Conservation (phyloP, 306 rosid genomes). For the Quercus bicolor region DNA sequence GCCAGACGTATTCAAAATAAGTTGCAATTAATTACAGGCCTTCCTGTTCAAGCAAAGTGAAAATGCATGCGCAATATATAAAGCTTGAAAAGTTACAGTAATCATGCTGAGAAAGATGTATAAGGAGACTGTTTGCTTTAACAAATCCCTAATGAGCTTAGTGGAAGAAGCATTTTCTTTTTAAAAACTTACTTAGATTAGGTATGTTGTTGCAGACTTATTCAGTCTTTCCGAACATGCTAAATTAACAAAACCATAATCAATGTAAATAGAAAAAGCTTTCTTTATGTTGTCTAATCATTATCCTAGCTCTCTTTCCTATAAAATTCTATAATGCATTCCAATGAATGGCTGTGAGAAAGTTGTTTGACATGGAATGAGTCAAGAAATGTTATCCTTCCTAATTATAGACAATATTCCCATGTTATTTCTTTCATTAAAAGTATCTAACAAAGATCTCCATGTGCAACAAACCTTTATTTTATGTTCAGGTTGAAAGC, state of each 20-base stretch:
- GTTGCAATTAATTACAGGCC: too few species aligned
- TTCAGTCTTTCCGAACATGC: constrained; percentile 1
- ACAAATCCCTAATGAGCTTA: constrained; percentile 16
- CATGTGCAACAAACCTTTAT: constrained; percentile 50
- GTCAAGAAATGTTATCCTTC: constrained; percentile 26
- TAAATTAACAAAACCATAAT: constrained; percentile 8
- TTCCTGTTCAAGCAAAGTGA: constrained; percentile 4
- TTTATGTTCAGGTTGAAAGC: constrained; percentile 33
- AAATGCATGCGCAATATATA: background rate
- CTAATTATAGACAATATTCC: constrained; percentile 60
- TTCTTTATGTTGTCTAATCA: constrained; percentile 81
- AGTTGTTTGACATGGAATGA: constrained; percentile 8
- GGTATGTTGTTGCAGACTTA: constrained; percentile 13
- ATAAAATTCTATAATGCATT: constrained; percentile 8
- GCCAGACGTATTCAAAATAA: too few species aligned
- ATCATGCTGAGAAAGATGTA: background rate
- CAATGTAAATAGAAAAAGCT: constrained; percentile 12
- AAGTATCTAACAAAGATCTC: constrained; percentile 34
- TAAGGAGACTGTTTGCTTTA: background rate
- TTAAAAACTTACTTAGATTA: background rate
- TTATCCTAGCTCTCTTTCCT: constrained; percentile 25
- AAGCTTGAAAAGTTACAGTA: background rate
- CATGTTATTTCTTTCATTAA: constrained; percentile 7
- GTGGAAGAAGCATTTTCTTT: constrained; percentile 63
- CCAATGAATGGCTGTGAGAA: constrained; percentile 33